Evolutionary conservation across 352 stramenopile species (phyloP).

Genomic region (Thraustotheca clavata): DNA sequence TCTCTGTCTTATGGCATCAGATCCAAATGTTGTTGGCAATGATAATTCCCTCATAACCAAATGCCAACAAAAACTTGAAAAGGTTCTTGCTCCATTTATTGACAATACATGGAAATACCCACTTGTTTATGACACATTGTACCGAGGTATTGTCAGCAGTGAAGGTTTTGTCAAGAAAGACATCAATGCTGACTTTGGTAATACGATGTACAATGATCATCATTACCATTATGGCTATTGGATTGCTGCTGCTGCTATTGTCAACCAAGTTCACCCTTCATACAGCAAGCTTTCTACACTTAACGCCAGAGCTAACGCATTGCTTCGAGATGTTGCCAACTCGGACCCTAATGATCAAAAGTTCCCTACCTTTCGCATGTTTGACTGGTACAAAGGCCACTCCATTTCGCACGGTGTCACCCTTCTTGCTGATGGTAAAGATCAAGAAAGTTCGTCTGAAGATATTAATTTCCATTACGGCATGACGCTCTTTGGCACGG

Average conservation of each 20-base stretch:
- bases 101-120: slow-evolving; percentile 40
- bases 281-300: slow-evolving; percentile 46
- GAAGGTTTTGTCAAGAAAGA: slow-evolving; percentile 39
- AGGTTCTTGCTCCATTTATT: slow-evolving; percentile 44
- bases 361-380: slow-evolving; percentile 64
- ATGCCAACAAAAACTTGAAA: slow-evolving; percentile 52
- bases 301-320: slow-evolving; percentile 47
- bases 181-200: slow-evolving; percentile 61
- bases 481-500: slow-evolving; percentile 63
- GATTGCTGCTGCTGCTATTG: slow-evolving; percentile 48
- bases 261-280: slow-evolving; percentile 49
- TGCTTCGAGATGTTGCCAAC: slow-evolving; percentile 68
- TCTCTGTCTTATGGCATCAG: slow-evolving; percentile 56
- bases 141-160: slow-evolving; percentile 44
- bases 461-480: slow-evolving; percentile 77
- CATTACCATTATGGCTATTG: slow-evolving; percentile 80
- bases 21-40: slow-evolving; percentile 33
- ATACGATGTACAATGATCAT: slow-evolving; percentile 75
- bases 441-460: slow-evolving; percentile 66
- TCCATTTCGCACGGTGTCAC: slow-evolving; percentile 65
- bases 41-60: slow-evolving; percentile 34
- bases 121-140: slow-evolving; percentile 60
- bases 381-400: slow-evolving; percentile 69
- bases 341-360: slow-evolving; percentile 37
- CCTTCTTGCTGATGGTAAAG: slow-evolving; percentile 51